These are phyloP conservation scores for Hyaloscypha variabilis DNA, from an alignment of 495 filamentous ascomycete species.

Conservation along the genomic window DNA sequence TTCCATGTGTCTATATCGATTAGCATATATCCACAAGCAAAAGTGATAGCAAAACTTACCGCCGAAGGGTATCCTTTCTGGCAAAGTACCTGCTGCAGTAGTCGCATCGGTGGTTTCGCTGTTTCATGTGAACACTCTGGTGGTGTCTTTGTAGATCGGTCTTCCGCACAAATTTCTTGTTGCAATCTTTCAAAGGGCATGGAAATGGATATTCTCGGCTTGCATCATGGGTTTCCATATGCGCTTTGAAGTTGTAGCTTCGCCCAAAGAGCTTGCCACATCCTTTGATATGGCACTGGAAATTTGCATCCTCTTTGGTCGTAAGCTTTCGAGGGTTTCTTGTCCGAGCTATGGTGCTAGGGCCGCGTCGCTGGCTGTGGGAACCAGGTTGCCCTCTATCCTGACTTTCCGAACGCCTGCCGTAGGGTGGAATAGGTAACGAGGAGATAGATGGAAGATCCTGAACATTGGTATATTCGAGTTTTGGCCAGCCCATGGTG, in stretches of 20 bases:
- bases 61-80: conserved; percentile 79
- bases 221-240: conserved; percentile 89
- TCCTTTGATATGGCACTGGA: conserved; percentile 66
- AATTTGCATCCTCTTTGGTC: conserved; percentile 74
- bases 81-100: conserved; percentile 77
- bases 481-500: conserved; percentile 46
- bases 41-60: conserved; percentile 49
- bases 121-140: conserved; percentile 80
- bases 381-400: conserved; percentile 26
- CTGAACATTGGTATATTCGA: conserved; percentile 43
- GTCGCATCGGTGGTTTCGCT: conserved; percentile 70
- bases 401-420: conserved; percentile 27
- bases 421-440: conserved; percentile 29
- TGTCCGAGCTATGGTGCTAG: conserved; percentile 37
- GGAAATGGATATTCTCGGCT: conserved; percentile 67
- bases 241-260: conserved; percentile 88
- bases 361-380: conserved; percentile 39
- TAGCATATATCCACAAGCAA: conserved; percentile 14
- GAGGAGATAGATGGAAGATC: conserved; percentile 27
- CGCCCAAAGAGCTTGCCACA: conserved; percentile 84
- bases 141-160: conserved; percentile 84
- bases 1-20: conserved; percentile 66
- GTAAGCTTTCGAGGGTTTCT: conserved; percentile 61
- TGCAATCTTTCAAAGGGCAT: conserved; percentile 67
- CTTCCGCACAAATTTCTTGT: conserved; percentile 77